These are phyloP conservation scores for Catunica adiposa DNA, from an alignment of 2,329 filamentous ascomycete species.

Conservation along the genomic window DNA sequence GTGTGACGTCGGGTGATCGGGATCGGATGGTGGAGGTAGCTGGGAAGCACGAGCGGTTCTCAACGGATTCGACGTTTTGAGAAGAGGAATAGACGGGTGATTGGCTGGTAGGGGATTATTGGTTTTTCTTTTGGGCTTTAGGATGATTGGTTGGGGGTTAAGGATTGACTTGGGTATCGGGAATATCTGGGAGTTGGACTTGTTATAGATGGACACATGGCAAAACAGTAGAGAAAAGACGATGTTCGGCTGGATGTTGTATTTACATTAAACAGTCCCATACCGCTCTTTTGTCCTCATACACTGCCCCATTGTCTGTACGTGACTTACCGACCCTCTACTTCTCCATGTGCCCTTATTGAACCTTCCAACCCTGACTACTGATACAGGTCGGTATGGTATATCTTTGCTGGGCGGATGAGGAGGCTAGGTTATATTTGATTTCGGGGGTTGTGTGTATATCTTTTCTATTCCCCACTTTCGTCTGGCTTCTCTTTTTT, in stretches of 20 bases:
- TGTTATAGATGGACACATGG: neutral
- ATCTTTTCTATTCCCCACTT: slow-evolving; percentile 3
- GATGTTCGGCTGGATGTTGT: no score
- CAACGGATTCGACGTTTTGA: slow-evolving; percentile 7
- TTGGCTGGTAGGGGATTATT: neutral
- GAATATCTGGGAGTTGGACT: neutral
- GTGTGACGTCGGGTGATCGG: no score
- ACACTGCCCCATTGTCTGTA: no score
- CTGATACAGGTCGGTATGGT: neutral
- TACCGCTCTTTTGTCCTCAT: no score
- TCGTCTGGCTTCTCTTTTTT: slow-evolving; percentile 6
- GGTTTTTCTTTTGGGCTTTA: neutral
- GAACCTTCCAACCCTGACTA: no score
- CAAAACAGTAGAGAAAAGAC: no score
- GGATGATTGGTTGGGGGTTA: neutral
- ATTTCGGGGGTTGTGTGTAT: no score
- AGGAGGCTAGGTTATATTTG: no score
- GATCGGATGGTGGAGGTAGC: neutral
- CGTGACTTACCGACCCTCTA: no score
- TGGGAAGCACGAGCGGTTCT: neutral
- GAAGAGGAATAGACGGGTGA: slow-evolving; percentile 1
- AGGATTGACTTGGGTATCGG: neutral
- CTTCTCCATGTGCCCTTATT: no score
- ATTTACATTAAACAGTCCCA: no score
- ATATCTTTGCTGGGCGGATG: neutral